Conservation (phyloP, 2,329 filamentous ascomycete genomes). For the Penicillium freii region DNA sequence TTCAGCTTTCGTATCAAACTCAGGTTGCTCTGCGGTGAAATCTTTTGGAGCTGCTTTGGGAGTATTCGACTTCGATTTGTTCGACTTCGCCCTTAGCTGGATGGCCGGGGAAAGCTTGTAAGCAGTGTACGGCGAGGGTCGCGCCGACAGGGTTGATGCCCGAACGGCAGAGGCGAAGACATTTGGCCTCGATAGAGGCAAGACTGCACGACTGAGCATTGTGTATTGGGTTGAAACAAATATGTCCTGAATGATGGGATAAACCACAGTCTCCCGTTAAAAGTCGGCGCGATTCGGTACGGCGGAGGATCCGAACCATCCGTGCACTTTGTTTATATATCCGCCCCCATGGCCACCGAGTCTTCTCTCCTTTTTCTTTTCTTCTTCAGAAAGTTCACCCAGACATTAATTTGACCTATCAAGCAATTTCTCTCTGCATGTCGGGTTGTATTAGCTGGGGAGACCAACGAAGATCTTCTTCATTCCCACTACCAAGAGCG, state of each 20-base stretch:
- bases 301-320: slow-evolving; percentile 24
- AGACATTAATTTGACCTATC: slow-evolving; percentile 59
- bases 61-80: slow-evolving; percentile 28
- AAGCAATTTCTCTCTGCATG: slow-evolving; percentile 50
- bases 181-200: slow-evolving; percentile 47
- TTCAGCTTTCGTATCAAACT: slow-evolving; percentile 38
- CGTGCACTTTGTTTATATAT: slow-evolving; percentile 23
- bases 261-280: slow-evolving; percentile 24
- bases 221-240: slow-evolving; percentile 17
- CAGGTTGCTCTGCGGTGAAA: slow-evolving; percentile 38
- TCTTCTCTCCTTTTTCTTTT: slow-evolving; percentile 40
- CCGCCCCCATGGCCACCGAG: slow-evolving; percentile 9
- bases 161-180: slow-evolving; percentile 38
- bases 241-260: slow-evolving; percentile 11
- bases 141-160: slow-evolving; percentile 32
- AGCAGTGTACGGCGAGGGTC: slow-evolving; percentile 37
- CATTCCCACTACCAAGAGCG: slow-evolving; percentile 50
- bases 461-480: slow-evolving; percentile 44
- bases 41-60: slow-evolving; percentile 23
- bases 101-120: slow-evolving; percentile 37
- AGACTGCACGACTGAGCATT: slow-evolving; percentile 48
- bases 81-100: slow-evolving; percentile 22
- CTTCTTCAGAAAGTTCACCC: slow-evolving; percentile 57
- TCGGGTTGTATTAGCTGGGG: slow-evolving; percentile 59
- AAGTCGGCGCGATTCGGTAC: slow-evolving; percentile 30